Base-by-base conservation (phyloP, 2,329 filamentous ascomycete genomes). In the Ophiobolus disseminans region DNA sequence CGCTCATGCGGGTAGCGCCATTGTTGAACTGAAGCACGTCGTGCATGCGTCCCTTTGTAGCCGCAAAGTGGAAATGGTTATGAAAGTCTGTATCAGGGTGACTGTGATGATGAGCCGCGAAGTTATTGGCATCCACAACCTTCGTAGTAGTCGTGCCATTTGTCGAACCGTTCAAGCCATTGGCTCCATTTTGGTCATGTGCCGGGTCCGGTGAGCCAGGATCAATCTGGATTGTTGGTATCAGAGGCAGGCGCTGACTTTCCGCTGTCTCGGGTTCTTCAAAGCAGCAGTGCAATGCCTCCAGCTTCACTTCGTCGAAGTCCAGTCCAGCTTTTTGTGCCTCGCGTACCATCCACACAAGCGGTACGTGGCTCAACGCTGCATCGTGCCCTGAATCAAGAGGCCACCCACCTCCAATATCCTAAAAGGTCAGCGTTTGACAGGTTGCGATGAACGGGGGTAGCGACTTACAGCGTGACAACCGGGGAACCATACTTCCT, bases 401-500 rank as follows among this genome's bases (percentile, higher is more conserved):
- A 3, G 81, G 74, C 89, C 88, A 91, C 0, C 89, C 89, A 8
- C 89, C 89, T 1, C 89, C 89, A 22, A 92, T 85, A 54, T 93
- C 89, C 69, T 72, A 1, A 6, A 1, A 17, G 22, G 21, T 66
- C 39, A 65, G 53, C 21, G 25, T 11, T 20, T 16, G 11, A 25
- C n/a, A n/a, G n/a, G n/a, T 40, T 8, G 40, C 13, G 21, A 17
- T 19, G 13, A 16, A 1, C 31, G 10, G n/a, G n/a, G 14, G 28
- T 31, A 26, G 11, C 19, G 2, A 63, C 68, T 58, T 55, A 74
- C 72, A 1, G 84, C 89, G 55, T 95, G 90, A 9, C 86, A 86
- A 7, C 90, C 90, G 0, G 89, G 80, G 62, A 94, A 94, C 87
- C 87, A 90, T 1, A 93, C 82, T 62, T 94, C 90, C 50, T 89